phyloP scores from a whole-genome alignment of 306 rosid species.

The Prunus kanzakura region DNA sequence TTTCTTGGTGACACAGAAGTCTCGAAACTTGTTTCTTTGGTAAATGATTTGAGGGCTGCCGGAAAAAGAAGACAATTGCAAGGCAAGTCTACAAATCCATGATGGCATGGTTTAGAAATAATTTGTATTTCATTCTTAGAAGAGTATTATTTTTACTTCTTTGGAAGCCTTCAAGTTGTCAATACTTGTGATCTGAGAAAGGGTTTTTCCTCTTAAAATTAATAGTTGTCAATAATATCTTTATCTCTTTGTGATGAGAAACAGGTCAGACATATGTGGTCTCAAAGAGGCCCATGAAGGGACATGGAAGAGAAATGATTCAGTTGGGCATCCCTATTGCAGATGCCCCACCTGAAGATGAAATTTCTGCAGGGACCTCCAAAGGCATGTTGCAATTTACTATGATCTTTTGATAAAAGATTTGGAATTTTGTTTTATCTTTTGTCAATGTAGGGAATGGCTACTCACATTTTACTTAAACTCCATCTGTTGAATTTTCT shows the following conservation, averaged over 20 bases:
- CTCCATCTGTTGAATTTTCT: neutral
- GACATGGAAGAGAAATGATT: slow-evolving; percentile 83
- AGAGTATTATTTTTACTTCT: neutral
- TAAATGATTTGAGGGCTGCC: slow-evolving; percentile 60
- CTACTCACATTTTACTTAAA: neutral
- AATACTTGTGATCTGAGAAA: neutral
- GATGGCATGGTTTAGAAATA: too few relatives aligned
- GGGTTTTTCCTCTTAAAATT: neutral
- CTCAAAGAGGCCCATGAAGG: slow-evolving; percentile 72
- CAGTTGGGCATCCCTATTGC: slow-evolving; percentile 72
- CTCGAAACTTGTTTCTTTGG: slow-evolving; percentile 60
- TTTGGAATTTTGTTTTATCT: neutral
- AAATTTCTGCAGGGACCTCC: slow-evolving; percentile 46
- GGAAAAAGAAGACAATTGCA: slow-evolving; percentile 75
- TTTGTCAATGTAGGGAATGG: neutral
- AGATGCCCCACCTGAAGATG: slow-evolving; percentile 60
- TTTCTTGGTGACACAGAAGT: slow-evolving; percentile 54
- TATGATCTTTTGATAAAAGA: slow-evolving; percentile 16
- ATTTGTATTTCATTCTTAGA: neutral
- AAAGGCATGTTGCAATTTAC: slow-evolving; percentile 50
- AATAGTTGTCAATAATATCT: neutral
- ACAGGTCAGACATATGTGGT: slow-evolving; percentile 60
- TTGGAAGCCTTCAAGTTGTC: neutral
- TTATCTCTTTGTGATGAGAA: slow-evolving; percentile 19
- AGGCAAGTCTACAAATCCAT: slow-evolving; percentile 43